Conservation (phyloP, 1,139 yeast species). For the Scheffersomyces stambukii region DNA sequence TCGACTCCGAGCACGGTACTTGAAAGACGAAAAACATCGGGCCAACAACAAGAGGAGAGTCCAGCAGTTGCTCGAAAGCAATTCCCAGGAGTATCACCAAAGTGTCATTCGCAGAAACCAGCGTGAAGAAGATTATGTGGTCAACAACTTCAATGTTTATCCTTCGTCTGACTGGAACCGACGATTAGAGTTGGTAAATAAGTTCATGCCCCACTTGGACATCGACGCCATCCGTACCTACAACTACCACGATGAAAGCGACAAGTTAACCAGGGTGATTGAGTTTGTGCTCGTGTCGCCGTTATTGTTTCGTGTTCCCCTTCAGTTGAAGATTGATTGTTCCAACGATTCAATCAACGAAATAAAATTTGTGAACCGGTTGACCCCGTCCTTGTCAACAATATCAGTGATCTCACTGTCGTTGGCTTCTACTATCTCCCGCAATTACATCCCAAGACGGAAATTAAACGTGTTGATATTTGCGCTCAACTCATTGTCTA, state of each 20-base stretch:
- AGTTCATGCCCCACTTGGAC: conserved; percentile 25
- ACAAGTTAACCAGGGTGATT: conserved; percentile 15
- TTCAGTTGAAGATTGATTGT: conserved; percentile 17
- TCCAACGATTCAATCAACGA: conserved; percentile 15
- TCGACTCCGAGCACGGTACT: conserved; percentile 14
- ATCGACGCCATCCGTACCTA: conserved; percentile 15
- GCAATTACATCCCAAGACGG: conserved; percentile 22
- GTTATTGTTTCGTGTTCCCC: conserved; percentile 18
- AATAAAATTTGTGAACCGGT: conserved; percentile 9
- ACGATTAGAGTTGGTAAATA: conserved; percentile 22
- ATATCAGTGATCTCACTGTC: conserved; percentile 20
- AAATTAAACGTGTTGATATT: conserved; percentile 28
- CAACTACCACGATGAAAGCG: conserved; percentile 8
- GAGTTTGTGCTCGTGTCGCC: conserved; percentile 20
- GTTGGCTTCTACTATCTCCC: conserved; percentile 14
- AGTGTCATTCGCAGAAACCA: conserved; percentile 9
- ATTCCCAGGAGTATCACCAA: conserved; percentile 14
- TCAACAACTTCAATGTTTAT: conserved; percentile 25
- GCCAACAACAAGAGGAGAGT: conserved; percentile 14
- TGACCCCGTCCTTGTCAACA: no score
- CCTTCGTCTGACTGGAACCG: conserved; percentile 36
- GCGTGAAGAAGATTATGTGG: conserved; percentile 19
- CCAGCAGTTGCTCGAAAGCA: conserved; percentile 21
- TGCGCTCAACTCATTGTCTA: conserved; percentile 30
- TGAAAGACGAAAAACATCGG: conserved; percentile 15